Base-by-base conservation (phyloP, 2,329 filamentous ascomycete species). In the Xylariaceae sp. region DNA sequence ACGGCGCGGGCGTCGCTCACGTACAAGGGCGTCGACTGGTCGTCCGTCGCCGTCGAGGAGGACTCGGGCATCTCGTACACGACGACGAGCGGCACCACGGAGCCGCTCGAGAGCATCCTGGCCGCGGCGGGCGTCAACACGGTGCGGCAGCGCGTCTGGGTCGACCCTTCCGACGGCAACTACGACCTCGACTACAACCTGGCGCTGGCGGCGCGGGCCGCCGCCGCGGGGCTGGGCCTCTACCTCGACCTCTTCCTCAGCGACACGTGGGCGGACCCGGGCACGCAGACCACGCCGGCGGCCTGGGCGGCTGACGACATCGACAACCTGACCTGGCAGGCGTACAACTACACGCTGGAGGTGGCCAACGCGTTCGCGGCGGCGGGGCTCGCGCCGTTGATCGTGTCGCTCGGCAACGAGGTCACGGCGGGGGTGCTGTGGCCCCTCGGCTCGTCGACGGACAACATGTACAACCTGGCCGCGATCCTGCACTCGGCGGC, bases 331-430 rank as follows among this genome's bases (percentile, higher is more conserved):
- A 52, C 76, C 2, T 74, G 68, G 65, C 63, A 71, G 48, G 55
- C 85, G 9, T 83, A 83, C 59, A 77, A 80, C 57, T 85, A 87
- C 56, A 86, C 81, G 0, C 56, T 70, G 4, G 63, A 68, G 3
- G 70, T 80, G 0, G 69, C 72, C 37, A 74, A 86, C 49, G 57
- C 65, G 12, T 83, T 85, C 47, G 65, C 72, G 1, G 54, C 55
- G 0, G 68, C 69, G 12, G 66, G 67, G 3, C 63, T 83, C 15
- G 56, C 64, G 3, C 70, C 80, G 0, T 61, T 65, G 2, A 76
- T 86, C 31, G 70, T 86, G 31, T 79, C 75, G 12, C 79, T 87
- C 43, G 82, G 82, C 16, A 87, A 87, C 49, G 82, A 86, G 52
- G 85, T 87, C 52, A 72, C 73, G 0, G 59, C 65, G 2, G 82